Conservation (phyloP, 495 filamentous ascomycete genomes). For the Apiosordaria backusii region DNA sequence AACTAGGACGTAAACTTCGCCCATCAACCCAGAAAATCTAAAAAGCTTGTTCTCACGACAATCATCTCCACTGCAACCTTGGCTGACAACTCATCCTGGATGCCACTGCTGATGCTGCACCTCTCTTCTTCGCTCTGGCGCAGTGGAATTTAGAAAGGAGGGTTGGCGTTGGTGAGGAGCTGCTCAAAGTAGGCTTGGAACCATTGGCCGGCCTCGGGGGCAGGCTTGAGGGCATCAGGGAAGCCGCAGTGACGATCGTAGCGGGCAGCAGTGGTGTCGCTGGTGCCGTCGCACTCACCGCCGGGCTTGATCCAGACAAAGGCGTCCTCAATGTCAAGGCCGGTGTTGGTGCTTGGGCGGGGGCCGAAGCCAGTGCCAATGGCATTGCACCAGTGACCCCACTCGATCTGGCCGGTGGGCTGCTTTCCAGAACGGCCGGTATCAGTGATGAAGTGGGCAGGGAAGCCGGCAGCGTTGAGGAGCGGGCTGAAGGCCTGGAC, state of each 20-base stretch:
- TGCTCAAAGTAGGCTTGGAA: constrained; percentile 77
- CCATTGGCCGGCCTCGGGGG: constrained; percentile 76
- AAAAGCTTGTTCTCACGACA: not conserved
- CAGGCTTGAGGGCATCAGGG: constrained; percentile 56
- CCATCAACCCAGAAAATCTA: not conserved
- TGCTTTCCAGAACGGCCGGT: constrained; percentile 65
- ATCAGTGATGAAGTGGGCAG: constrained; percentile 70
- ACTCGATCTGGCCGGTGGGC: constrained; percentile 58
- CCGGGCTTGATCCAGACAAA: constrained; percentile 87
- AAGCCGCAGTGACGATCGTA: constrained; percentile 72
- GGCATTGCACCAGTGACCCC: constrained; percentile 87
- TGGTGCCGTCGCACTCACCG: constrained; percentile 77
- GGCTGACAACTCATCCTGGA: no score
- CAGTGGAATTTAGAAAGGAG: constrained; percentile 40
- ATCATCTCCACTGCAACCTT: no score
- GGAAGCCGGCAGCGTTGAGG: constrained; percentile 58
- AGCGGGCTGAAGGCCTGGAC: constrained; percentile 63
- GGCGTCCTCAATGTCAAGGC: constrained; percentile 60
- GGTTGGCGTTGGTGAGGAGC: constrained; percentile 65
- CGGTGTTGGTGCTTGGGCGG: constrained; percentile 62
- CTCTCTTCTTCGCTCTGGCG: not conserved
- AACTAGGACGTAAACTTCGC: not conserved
- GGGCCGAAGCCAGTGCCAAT: constrained; percentile 70
- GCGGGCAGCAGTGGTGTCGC: constrained; percentile 54
- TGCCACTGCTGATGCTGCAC: no score